These are phyloP conservation scores for Trifolium fragiferum DNA, from an alignment of 306 rosid genomes.

Conservation along the genomic window DNA sequence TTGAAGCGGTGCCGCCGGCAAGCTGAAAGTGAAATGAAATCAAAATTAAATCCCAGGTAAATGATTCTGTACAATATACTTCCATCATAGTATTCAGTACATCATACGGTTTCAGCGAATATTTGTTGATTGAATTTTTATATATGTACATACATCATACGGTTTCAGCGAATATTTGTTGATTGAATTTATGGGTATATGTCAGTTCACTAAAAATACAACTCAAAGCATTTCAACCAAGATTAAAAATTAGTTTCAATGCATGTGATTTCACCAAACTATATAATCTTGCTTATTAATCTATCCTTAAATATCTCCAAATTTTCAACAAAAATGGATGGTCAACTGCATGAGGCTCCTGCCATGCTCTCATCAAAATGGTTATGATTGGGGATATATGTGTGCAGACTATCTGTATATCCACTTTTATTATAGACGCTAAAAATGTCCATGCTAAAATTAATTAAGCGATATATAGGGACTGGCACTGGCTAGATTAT, in stretches of 20 bases:
- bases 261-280: background rate
- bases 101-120: slow-evolving; percentile 27
- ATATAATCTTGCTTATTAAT: background rate
- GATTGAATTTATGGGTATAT: slow-evolving; percentile 10
- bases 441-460: slow-evolving; percentile 23
- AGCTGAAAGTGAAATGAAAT: slow-evolving; percentile 63
- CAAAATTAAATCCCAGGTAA: slow-evolving; percentile 10
- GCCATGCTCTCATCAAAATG: slow-evolving; percentile 9
- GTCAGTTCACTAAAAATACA: slow-evolving; percentile 18
- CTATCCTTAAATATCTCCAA: slow-evolving; percentile 17
- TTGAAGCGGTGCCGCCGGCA: slow-evolving; percentile 99
- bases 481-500: slow-evolving; percentile 31
- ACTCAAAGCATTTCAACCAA: slow-evolving; percentile 25
- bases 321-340: background rate
- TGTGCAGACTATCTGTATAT: background rate
- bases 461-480: slow-evolving; percentile 16
- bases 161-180: slow-evolving; percentile 21
- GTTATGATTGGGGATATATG: background rate
- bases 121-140: no score
- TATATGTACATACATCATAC: background rate
- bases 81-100: slow-evolving; percentile 28
- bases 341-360: background rate
- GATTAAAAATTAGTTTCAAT: background rate
- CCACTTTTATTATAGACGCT: background rate
- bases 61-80: slow-evolving; percentile 13